Evolutionary conservation across 768 basidiomycete species (phyloP).

Genomic region (Tephrocybe sp.): DNA sequence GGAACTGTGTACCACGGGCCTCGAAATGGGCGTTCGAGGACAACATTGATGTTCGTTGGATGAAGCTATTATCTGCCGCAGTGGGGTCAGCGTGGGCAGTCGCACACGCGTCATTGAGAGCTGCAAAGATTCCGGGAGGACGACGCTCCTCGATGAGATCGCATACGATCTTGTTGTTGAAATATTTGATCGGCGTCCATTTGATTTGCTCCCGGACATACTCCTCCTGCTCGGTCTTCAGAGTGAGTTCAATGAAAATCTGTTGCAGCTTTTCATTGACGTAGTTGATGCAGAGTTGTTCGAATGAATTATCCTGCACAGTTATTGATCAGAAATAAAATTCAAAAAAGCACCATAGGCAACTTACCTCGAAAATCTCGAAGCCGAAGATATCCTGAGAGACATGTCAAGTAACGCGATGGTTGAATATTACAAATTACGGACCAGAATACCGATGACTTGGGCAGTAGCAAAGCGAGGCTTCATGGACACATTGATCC

Average conservation of each 20-base stretch:
- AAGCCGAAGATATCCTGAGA: conserved; percentile 95
- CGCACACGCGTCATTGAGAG: conserved; percentile 97
- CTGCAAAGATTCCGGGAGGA: conserved; percentile 96
- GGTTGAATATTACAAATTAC: conserved; percentile 21
- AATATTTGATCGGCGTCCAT: conserved; percentile 99
- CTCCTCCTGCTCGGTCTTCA: conserved; percentile 99
- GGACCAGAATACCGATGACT: conserved; percentile 87
- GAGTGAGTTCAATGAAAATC: conserved; percentile 97
- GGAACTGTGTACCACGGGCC: conserved; percentile 87
- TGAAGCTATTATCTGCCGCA: conserved; percentile 95
- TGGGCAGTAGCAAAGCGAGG: conserved; percentile 69
- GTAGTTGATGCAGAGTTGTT: conserved; percentile 99
- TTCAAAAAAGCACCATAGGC: background rate
- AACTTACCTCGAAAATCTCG: conserved; percentile 87
- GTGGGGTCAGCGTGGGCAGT: conserved; percentile 96
- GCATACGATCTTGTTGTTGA: conserved; percentile 98
- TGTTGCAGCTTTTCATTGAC: conserved; percentile 99
- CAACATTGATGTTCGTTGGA: conserved; percentile 82
- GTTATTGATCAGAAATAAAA: conserved; percentile 8
- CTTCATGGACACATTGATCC: conserved; percentile 96
- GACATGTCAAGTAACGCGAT: conserved; percentile 1
- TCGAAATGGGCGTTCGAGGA: conserved; percentile 93
- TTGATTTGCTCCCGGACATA: conserved; percentile 98
- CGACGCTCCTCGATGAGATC: conserved; percentile 95
- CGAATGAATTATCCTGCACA: conserved; percentile 88